These are phyloP conservation scores for Trichoderma reesei DNA, from an alignment of 495 filamentous ascomycete species.

Conservation along the genomic window DNA sequence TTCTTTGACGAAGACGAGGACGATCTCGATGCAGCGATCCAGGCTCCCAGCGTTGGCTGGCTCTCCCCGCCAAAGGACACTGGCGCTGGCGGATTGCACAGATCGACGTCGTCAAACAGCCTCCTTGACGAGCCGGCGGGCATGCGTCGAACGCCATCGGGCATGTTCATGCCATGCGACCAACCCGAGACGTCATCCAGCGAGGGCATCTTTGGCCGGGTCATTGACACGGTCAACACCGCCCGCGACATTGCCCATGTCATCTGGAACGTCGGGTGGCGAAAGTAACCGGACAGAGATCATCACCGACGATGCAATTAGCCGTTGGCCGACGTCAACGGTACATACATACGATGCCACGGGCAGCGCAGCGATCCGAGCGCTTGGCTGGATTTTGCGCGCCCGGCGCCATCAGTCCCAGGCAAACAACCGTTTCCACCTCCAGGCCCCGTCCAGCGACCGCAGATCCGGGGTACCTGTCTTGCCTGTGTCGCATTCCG, in stretches of 20 bases:
- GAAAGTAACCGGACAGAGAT: conserved; percentile 33
- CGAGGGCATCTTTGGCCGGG: conserved; percentile 59
- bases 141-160: conserved; percentile 63
- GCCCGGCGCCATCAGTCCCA: no score
- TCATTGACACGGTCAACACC: conserved; percentile 93
- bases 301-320: neutral
- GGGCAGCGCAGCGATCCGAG: neutral
- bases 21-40: conserved; percentile 41
- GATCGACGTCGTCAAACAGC: conserved; percentile 27
- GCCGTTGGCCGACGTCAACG: neutral
- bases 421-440: neutral
- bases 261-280: conserved; percentile 97
- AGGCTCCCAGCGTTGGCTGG: conserved; percentile 24
- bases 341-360: neutral
- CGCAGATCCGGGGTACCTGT: neutral
- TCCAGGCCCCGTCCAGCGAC: neutral
- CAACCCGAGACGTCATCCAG: conserved; percentile 52
- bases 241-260: conserved; percentile 93
- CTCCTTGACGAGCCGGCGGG: conserved; percentile 36
- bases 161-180: conserved; percentile 81
- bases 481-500: neutral
- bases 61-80: conserved; percentile 12
- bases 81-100: conserved; percentile 20
- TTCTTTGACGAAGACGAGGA: conserved; percentile 41
- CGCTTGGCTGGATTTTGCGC: neutral